phyloP scores from a whole-genome alignment of 2,329 filamentous ascomycete genomes.

The Trichophyton schoenleinii region DNA sequence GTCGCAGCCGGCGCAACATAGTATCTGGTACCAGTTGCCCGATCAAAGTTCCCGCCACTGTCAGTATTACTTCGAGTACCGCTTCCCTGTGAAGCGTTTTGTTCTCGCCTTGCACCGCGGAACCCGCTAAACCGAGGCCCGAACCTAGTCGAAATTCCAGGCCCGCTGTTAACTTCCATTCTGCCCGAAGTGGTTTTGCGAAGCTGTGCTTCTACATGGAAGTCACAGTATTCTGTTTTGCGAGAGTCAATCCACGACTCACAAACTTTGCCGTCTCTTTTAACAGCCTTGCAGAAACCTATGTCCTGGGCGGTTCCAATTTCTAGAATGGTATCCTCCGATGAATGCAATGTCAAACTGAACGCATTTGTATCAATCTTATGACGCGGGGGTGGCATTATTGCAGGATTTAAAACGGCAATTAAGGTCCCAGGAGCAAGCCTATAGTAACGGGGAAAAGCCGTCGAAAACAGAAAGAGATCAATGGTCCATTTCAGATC shows the following conservation, averaged over 20 bases:
- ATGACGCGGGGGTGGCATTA: constrained; percentile 73
- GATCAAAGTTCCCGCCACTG: constrained; percentile 28
- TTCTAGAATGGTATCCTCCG: constrained; percentile 80
- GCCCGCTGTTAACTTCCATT: constrained; percentile 67
- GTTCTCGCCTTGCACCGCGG: constrained; percentile 15
- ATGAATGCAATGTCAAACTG: constrained; percentile 70
- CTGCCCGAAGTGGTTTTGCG: constrained; percentile 55
- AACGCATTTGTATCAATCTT: constrained; percentile 71
- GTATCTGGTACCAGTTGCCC: constrained; percentile 32
- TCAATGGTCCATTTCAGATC: constrained; percentile 87
- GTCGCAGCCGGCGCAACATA: constrained; percentile 29
- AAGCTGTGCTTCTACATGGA: constrained; percentile 72
- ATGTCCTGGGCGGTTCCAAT: constrained; percentile 74
- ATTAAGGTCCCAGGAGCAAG: constrained; percentile 82
- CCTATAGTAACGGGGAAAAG: constrained; percentile 89
- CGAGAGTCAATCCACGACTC: constrained; percentile 75
- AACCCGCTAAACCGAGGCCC: constrained; percentile 16
- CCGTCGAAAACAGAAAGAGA: constrained; percentile 80
- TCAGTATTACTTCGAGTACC: constrained; percentile 22
- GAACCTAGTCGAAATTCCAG: constrained; percentile 33
- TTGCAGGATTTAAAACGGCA: constrained; percentile 78
- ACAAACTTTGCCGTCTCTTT: constrained; percentile 72
- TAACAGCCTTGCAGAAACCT: constrained; percentile 73
- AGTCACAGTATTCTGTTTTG: constrained; percentile 85
- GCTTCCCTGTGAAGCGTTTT: constrained; percentile 14